Conservation (phyloP, 2,329 filamentous ascomycete genomes). For the Cucurbitaria berberidis region DNA sequence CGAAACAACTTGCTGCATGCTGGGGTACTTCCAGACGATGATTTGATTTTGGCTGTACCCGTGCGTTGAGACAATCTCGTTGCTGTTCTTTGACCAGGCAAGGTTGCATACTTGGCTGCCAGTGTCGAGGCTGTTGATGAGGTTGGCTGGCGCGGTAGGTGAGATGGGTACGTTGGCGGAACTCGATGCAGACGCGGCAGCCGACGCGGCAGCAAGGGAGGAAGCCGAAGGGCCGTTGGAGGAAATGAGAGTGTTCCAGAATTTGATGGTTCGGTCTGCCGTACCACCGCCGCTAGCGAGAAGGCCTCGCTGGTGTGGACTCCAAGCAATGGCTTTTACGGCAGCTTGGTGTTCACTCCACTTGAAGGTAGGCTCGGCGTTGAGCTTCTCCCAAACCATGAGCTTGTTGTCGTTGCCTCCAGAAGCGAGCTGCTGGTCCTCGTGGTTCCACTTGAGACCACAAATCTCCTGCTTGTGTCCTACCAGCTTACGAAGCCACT, state of each 20-base stretch:
- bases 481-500: constrained; percentile 83
- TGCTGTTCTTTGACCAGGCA: constrained; percentile 95
- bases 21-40: constrained; percentile 98
- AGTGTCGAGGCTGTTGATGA: constrained; percentile 85
- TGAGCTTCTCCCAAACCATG: constrained; percentile 97
- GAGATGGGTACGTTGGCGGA: constrained; percentile 39
- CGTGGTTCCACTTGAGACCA: constrained; percentile 94
- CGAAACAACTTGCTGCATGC: constrained; percentile 95
- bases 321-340: constrained; percentile 98
- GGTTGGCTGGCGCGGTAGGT: constrained; percentile 49
- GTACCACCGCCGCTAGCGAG: constrained; percentile 96
- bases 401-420: constrained; percentile 99
- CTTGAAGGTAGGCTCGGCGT: constrained; percentile 89
- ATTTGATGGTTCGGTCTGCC: constrained; percentile 94
- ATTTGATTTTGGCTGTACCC: constrained; percentile 99
- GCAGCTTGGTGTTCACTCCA: constrained; percentile 95
- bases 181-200: constrained; percentile 42
- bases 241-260: constrained; percentile 93
- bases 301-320: constrained; percentile 90
- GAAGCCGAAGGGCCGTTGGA: constrained; percentile 53
- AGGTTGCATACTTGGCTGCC: constrained; percentile 99
- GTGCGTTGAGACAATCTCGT: constrained; percentile 96
- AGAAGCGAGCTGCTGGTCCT: constrained; percentile 91
- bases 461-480: constrained; percentile 99
- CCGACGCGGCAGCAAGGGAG: constrained; percentile 49